A percentile compares a stretch with the other conserved stretches of the same genome.
Evolutionary conservation across 768 basidiomycete genomes (phyloP).

Genomic region (Leccinum obscurum): DNA sequence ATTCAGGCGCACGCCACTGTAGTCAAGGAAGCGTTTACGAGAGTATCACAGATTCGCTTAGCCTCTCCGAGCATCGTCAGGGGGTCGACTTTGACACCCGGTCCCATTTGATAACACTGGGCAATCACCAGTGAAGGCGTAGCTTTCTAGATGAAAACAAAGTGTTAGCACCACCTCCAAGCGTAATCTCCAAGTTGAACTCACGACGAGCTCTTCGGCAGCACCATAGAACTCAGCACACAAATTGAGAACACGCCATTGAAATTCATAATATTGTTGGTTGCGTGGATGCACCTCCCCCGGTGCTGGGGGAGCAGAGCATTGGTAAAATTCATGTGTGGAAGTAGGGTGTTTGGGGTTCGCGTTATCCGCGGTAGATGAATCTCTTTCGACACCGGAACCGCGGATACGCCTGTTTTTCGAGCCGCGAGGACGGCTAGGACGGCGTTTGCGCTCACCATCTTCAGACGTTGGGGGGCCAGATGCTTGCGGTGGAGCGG

Average conservation of each 20-base stretch:
- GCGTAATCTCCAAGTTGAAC: constrained; percentile 32
- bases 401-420: constrained; percentile 62
- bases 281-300: constrained; percentile 60
- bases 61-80: constrained; percentile 73
- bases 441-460: constrained; percentile 61
- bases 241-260: constrained; percentile 79
- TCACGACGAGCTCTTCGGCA: constrained; percentile 81
- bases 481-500: constrained; percentile 26
- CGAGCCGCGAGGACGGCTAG: constrained; percentile 77
- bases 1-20: constrained; percentile 10
- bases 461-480: constrained; percentile 29
- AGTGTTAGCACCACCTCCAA: constrained; percentile 10
- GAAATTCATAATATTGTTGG: constrained; percentile 82
- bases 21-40: constrained; percentile 44
- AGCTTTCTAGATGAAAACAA: constrained; percentile 39
- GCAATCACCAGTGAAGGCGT: constrained; percentile 72
- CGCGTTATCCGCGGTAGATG: constrained; percentile 12
- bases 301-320: constrained; percentile 41
- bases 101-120: constrained; percentile 78
- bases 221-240: constrained; percentile 87
- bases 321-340: constrained; percentile 47
- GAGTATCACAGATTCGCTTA: constrained; percentile 73
- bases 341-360: constrained; percentile 32
- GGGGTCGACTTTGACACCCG: constrained; percentile 69
- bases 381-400: constrained; percentile 31